These are phyloP conservation scores for Dissoconium aciculare DNA, from an alignment of 2,329 filamentous ascomycete genomes.

Conservation along the genomic window DNA sequence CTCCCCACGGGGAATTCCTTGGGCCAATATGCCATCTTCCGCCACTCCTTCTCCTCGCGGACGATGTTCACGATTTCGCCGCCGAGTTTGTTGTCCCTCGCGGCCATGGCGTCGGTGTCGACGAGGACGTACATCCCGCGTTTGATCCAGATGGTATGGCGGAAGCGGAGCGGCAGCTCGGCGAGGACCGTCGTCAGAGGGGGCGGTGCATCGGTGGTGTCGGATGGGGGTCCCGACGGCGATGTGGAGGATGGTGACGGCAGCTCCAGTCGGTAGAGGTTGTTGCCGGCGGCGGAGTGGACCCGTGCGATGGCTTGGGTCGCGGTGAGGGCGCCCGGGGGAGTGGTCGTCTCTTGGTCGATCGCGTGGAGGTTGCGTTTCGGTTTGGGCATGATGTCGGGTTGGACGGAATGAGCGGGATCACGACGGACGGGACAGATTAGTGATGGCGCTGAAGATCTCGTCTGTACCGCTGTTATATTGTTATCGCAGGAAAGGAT, in stretches of 20 bases:
- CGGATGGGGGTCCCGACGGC: slow-evolving; percentile 24
- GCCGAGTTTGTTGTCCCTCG: slow-evolving; percentile 58
- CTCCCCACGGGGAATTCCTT: slow-evolving; percentile 21
- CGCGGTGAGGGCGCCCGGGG: slow-evolving; percentile 40
- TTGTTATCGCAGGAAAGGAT: too few species aligned
- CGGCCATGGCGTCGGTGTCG: slow-evolving; percentile 51
- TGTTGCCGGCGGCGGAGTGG: slow-evolving; percentile 73
- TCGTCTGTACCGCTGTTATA: too few species aligned
- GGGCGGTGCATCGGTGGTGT: slow-evolving; percentile 63
- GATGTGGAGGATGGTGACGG: slow-evolving; percentile 40
- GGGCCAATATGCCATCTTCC: slow-evolving; percentile 72
- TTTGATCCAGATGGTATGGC: slow-evolving; percentile 87
- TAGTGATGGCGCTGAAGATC: neutral
- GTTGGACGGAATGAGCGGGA: neutral
- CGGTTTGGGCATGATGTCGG: slow-evolving; percentile 51
- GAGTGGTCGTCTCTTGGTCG: slow-evolving; percentile 52
- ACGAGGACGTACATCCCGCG: slow-evolving; percentile 76
- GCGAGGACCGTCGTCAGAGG: slow-evolving; percentile 70
- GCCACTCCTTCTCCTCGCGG: slow-evolving; percentile 79
- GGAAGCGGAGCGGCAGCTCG: slow-evolving; percentile 72
- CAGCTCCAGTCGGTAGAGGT: slow-evolving; percentile 65
- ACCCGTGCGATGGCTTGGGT: slow-evolving; percentile 58
- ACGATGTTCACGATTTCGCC: slow-evolving; percentile 92
- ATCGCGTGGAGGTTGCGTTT: slow-evolving; percentile 67
- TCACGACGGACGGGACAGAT: neutral